Evolutionary conservation across 1,284 basidiomycete species (phyloP).

Genomic region (Moniliophthora roreri): DNA sequence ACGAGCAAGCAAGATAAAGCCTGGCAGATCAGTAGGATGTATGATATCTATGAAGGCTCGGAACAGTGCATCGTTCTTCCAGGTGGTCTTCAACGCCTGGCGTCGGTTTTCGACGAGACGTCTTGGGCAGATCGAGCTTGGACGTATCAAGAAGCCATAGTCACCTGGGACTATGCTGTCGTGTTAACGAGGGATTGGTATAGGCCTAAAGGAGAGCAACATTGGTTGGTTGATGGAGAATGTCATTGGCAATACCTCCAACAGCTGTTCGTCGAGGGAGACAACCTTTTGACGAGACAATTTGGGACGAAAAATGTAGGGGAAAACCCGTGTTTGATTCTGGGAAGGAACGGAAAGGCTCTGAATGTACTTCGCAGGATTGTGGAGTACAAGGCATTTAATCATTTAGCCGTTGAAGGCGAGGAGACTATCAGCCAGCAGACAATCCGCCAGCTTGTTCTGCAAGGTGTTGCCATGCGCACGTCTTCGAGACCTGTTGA

Average conservation of each 20-base stretch:
- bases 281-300: background rate
- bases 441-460: background rate
- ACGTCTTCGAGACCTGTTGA: constrained; percentile 6
- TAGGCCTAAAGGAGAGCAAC: background rate
- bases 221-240: constrained; percentile 1
- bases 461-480: background rate
- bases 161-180: constrained; percentile 4
- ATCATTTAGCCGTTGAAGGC: background rate
- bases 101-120: constrained; percentile 1
- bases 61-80: constrained; percentile 11
- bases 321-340: background rate
- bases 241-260: constrained; percentile 4
- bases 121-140: constrained; percentile 11
- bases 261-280: background rate
- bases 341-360: background rate
- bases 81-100: constrained; percentile 11
- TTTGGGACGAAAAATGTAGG: no score
- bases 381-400: background rate
- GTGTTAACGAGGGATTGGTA: background rate
- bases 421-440: background rate
- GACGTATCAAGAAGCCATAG: constrained; percentile 14
- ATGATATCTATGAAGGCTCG: constrained; percentile 8
- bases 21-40: constrained; percentile 14
- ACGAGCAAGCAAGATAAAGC: constrained; percentile 7
- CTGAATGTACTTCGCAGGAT: background rate